Base-by-base conservation (phyloP, 73 alveolate species). In the Tetrahymena thermophila region DNA sequence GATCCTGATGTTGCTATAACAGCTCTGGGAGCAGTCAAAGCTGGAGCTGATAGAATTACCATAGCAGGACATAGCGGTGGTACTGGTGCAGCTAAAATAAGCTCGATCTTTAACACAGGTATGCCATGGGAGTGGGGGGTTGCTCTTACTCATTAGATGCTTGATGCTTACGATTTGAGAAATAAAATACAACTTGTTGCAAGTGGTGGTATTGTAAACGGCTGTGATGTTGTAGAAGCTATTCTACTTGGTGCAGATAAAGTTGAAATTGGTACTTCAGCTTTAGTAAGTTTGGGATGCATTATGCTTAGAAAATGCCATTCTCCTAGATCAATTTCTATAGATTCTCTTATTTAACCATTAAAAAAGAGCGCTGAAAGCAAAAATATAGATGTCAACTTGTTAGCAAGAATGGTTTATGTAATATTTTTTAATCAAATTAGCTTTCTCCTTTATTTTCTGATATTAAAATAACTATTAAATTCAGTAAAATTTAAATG, bases 111-210 rank as follows among this genome's bases (percentile, higher is more conserved):
- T 71, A 71, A 71, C 37, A 71, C 89, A 71, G 89, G 89, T 71
- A 71, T 71, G 89, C 89, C 89, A 19, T 71, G 89, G 89, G 89
- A 71, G 37, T 71, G 89, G 89, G 89, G 89, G n/a, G 89, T 71
- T 71, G 89, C 89, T 28, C 37, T 71, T n/a, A 71, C 89, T 71
- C 89, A 71, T 25, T n/a, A 71, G 11, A 71, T 71, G 89, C 37
- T 71, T n/a, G 89, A 71, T 13, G 35, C 89, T 13, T 71, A 71
- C n/a, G 89, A 71, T 71, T 71, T 71, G 31, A 71, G 89, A 25
- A 71, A 71, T 19, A 71, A 71, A 31, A 71, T 71, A 4, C 37
- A 71, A 31, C 89, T 71, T 28, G 89, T 71, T 19, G 89, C 89
- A 9, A 71, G 89, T 71, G 89, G 89, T 28, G 89, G 89, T 71